Evolutionary conservation across 2,329 filamentous ascomycete genomes (phyloP), one percentile per base, ranked within the genome.

Genomic region (Dactylella cylindrospora): DNA sequence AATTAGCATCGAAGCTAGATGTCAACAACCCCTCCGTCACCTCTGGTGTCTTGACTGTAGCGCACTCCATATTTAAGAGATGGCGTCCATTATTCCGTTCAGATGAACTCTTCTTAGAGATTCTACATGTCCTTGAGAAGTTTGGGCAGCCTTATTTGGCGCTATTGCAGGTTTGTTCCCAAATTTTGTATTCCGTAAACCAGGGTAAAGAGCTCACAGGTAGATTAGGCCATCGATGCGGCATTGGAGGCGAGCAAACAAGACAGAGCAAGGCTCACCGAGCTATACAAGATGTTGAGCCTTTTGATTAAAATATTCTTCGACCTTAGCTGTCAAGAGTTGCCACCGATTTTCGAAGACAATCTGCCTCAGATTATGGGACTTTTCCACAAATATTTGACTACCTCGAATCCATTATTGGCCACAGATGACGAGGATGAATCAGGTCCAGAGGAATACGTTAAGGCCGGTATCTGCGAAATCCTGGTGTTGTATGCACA

Each of bases 271-370:
- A 81, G 79, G 12, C 79, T 98, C 36, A 83, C 84, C 70, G 82
- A 83, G 67, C 87, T 89, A 72, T 90, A 95, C 68, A 84, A 87
- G 66, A 89, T 90, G 2, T 79, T 98, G 65, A 90, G 91, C 72
- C 79, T 97, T 46, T 82, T 95, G 68, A 79, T 96, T 68, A 95
- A 95, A 76, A 84, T 98, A 41, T 84, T 97, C 71, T 93, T 93
- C 75, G 94, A 98, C 73, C 83, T 98, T 46, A 96, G 90, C n/a
- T 95, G 85, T 71, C 94, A 98, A 72, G 93, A 98, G 73, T 80
- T 98, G 68, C 90, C 93, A 12, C 90, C 91, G 1, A 84, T 93
- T 68, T 95, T 98, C 72, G 93, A 98, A 76, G 86, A 94, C 66
- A 87, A 95, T 70, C 79, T 98, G 15, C 74, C 78, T 40, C 81